These are phyloP conservation scores for Solanum piurae DNA, from an alignment of 257 asterid species.

Conservation along the genomic window DNA sequence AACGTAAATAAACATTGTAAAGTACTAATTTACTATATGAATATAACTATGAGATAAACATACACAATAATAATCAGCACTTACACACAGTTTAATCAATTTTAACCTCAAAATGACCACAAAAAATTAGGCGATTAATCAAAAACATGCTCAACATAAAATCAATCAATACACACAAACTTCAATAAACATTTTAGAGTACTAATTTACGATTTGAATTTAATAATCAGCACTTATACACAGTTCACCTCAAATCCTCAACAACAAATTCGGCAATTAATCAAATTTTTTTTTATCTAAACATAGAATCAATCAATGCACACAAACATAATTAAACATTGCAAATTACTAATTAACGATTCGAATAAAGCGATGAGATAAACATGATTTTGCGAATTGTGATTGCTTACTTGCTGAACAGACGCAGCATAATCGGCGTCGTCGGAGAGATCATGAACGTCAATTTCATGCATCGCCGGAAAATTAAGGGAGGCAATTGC, in stretches of 20 bases:
- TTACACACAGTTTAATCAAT: background rate
- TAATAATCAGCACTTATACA: background rate
- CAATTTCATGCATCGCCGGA: constrained; percentile 1
- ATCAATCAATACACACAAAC: background rate
- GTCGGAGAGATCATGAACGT: constrained; percentile 1
- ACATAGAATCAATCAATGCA: background rate
- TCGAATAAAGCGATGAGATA: background rate
- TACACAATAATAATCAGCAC: background rate
- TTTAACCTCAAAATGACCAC: background rate
- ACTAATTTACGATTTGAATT: background rate
- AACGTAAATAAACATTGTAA: background rate
- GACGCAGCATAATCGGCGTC: constrained; percentile 3
- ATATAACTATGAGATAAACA: background rate
- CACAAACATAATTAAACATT: background rate
- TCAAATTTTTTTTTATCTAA: background rate
- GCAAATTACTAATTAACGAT: background rate
- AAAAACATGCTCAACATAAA: background rate
- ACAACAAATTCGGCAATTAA: background rate
- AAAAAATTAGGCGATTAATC: background rate
- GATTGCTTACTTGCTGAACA: constrained; percentile 1
- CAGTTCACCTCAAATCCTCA: background rate
- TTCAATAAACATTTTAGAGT: background rate
- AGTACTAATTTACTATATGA: background rate
- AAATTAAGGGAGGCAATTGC: background rate
- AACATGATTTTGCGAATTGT: background rate